phyloP scores from a whole-genome alignment of 345 rosid species.

The Ceriops tagal region DNA sequence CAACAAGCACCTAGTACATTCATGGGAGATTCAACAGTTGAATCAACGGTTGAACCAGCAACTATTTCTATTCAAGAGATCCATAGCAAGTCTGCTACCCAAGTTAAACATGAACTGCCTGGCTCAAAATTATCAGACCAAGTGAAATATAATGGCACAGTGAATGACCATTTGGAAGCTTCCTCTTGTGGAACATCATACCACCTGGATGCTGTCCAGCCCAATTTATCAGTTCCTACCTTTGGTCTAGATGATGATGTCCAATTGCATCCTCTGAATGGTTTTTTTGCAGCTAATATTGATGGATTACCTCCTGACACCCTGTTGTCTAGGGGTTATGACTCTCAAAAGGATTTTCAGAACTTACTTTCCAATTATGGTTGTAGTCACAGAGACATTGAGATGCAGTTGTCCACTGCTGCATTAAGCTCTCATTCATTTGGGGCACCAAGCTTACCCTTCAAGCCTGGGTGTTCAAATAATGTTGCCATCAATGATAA shows the following conservation, averaged over 20 bases:
- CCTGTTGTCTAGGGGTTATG: constrained; percentile 73
- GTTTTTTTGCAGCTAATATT: constrained; percentile 54
- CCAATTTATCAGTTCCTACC: constrained; percentile 63
- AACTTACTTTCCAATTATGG: constrained; percentile 85
- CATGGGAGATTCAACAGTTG: constrained; percentile 48
- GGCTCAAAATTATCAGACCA: constrained; percentile 51
- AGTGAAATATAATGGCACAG: constrained; percentile 58
- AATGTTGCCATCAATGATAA: constrained; percentile 69
- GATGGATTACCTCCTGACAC: constrained; percentile 75
- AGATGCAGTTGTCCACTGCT: constrained; percentile 83
- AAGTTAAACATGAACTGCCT: constrained; percentile 53
- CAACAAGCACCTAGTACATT: constrained; percentile 55
- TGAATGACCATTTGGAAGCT: constrained; percentile 80
- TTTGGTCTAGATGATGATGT: constrained; percentile 72
- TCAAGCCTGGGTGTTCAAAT: constrained; percentile 68
- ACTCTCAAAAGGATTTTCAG: constrained; percentile 92
- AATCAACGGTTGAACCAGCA: constrained; percentile 54
- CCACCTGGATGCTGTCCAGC: constrained; percentile 81
- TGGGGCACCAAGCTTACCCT: constrained; percentile 71
- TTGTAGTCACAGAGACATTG: constrained; percentile 65
- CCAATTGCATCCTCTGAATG: constrained; percentile 64
- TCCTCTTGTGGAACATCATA: constrained; percentile 91
- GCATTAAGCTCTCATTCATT: constrained; percentile 88
- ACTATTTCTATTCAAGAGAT: constrained; percentile 59
- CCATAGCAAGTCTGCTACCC: constrained; percentile 57